These are phyloP conservation scores for Quercus suber DNA, from an alignment of 306 rosid genomes.

Conservation along the genomic window DNA sequence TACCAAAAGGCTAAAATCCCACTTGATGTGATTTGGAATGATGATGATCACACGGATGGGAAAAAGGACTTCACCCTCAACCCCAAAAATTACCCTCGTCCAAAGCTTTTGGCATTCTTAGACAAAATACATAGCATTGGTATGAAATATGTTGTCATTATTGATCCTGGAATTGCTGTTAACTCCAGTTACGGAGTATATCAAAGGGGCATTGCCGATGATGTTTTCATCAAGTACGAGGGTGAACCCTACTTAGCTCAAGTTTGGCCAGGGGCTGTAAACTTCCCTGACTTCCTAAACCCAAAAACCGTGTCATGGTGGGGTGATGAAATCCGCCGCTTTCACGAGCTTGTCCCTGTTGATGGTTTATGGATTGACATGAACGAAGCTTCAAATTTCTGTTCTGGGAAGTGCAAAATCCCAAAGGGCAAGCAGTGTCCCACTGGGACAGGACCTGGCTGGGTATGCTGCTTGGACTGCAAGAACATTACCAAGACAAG, in stretches of 20 bases:
- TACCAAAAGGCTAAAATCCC: slow-evolving; percentile 89
- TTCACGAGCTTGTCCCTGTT: slow-evolving; percentile 92
- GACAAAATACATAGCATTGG: slow-evolving; percentile 81
- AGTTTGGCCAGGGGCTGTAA: slow-evolving; percentile 97
- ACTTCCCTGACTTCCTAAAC: slow-evolving; percentile 92
- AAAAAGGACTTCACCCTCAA: slow-evolving; percentile 84
- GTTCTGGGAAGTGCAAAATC: slow-evolving; percentile 79
- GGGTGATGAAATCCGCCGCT: slow-evolving; percentile 85
- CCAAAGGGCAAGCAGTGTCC: slow-evolving; percentile 75
- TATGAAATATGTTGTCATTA: slow-evolving; percentile 86
- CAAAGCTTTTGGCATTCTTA: slow-evolving; percentile 76
- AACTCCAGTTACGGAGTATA: slow-evolving; percentile 72
- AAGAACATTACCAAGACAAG: slow-evolving; percentile 75
- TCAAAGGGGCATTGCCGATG: slow-evolving; percentile 70
- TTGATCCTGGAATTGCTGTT: slow-evolving; percentile 84
- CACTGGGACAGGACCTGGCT: slow-evolving; percentile 69
- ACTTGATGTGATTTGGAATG: slow-evolving; percentile 94
- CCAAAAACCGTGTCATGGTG: slow-evolving; percentile 91
- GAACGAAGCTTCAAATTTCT: slow-evolving; percentile 90
- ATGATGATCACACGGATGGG: slow-evolving; percentile 96
- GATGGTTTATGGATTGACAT: slow-evolving; percentile 99
- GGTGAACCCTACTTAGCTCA: slow-evolving; percentile 89
- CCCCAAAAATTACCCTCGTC: slow-evolving; percentile 61
- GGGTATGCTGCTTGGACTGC: slow-evolving; percentile 94
- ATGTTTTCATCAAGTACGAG: slow-evolving; percentile 85